Evolutionary conservation across 2,329 filamentous ascomycete species (phyloP).

Genomic region (Hypoxylon sp.): DNA sequence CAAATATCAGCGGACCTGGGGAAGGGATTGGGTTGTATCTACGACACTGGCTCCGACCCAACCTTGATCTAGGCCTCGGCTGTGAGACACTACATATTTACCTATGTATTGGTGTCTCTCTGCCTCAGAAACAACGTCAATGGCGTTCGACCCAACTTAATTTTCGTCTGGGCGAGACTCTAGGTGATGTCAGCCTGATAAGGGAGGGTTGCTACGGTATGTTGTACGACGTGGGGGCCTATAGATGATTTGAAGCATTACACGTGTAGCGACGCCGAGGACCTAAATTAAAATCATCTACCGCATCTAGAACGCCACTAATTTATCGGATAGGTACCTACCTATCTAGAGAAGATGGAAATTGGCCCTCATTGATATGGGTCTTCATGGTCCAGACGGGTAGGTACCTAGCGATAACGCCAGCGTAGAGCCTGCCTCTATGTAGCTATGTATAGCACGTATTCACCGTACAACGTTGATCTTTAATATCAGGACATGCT

Average conservation of each 20-base stretch:
- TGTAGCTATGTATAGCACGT: not conserved
- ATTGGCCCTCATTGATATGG: not conserved
- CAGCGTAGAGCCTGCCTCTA: not conserved
- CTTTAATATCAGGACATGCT: not conserved
- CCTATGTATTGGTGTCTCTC: not conserved
- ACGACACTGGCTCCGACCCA: not conserved
- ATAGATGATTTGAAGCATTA: not conserved
- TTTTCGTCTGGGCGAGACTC: not conserved
- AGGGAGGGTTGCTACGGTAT: not conserved
- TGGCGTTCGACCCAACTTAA: not conserved
- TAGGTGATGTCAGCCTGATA: not conserved
- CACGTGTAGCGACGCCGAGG: not conserved
- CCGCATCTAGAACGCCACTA: not conserved
- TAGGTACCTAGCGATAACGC: not conserved
- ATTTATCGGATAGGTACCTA: not conserved
- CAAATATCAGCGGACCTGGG: not conserved
- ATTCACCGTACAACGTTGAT: not conserved
- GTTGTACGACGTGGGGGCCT: not conserved
- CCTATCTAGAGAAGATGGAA: not conserved
- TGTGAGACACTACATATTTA: not conserved
- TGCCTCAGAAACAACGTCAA: not conserved
- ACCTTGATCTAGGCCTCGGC: not conserved
- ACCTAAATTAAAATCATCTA: not conserved
- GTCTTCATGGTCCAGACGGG: not conserved
- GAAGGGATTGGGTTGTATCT: too few relatives aligned